Conservation (phyloP, 495 filamentous ascomycete genomes). For the Halenospora varia region DNA sequence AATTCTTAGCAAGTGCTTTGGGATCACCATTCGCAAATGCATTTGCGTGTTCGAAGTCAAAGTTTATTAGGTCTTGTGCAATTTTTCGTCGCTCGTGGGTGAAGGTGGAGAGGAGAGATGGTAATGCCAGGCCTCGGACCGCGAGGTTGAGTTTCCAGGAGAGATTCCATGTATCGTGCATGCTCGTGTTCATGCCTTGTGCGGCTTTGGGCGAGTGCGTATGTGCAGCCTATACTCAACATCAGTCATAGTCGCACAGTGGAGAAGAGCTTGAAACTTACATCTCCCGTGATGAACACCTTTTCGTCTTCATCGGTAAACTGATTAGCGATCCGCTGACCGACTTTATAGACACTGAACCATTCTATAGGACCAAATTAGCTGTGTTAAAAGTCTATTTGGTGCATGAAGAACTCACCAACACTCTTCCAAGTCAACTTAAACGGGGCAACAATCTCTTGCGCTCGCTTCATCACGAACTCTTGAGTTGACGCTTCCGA, state of each 20-base stretch:
- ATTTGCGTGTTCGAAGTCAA: conserved; percentile 63
- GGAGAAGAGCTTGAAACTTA: conserved; percentile 30
- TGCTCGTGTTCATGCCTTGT: conserved; percentile 67
- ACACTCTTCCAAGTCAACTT: conserved; percentile 57
- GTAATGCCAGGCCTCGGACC: conserved; percentile 51
- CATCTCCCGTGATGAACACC: conserved; percentile 65
- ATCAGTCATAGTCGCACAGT: conserved; percentile 50
- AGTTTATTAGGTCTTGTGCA: conserved; percentile 67
- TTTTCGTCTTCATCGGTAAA: conserved; percentile 47
- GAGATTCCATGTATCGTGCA: conserved; percentile 61
- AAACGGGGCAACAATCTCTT: conserved; percentile 41
- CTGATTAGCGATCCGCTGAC: conserved; percentile 53
- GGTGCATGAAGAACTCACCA: conserved; percentile 47
- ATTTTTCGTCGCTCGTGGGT: conserved; percentile 62
- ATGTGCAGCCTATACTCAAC: conserved; percentile 57
- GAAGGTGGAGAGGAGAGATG: conserved; percentile 61
- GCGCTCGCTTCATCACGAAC: conserved; percentile 60
- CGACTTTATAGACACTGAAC: conserved; percentile 64
- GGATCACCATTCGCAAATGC: conserved; percentile 57
- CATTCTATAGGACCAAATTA: conserved; percentile 37
- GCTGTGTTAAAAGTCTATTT: conserved; percentile 30
- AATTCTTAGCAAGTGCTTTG: conserved; percentile 54
- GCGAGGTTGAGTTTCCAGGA: conserved; percentile 75
- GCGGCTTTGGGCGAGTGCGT: conserved; percentile 70
- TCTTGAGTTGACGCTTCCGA: conserved; percentile 42